Evolutionary conservation across 176 grass and related monocot species (phyloP).

Genomic region (Eremochloa ophiuroides): DNA sequence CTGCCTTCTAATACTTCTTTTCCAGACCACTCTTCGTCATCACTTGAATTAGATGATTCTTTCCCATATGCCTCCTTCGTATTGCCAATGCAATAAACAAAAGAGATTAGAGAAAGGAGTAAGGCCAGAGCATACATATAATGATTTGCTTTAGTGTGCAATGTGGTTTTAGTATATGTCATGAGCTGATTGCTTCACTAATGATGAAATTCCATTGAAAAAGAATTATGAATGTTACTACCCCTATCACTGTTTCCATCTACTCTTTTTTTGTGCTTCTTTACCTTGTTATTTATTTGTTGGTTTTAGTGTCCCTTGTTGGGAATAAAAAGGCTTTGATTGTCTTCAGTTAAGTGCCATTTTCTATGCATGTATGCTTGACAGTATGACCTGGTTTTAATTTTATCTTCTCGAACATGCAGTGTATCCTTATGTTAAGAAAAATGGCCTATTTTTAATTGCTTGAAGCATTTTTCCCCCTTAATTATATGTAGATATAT

Average conservation of each 20-base stretch:
- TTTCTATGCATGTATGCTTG: neutral
- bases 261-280: neutral
- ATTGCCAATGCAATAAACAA: conserved; percentile 30
- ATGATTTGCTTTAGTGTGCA: neutral
- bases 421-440: neutral
- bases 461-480: neutral
- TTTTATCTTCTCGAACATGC: neutral
- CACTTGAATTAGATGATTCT: conserved; percentile 60
- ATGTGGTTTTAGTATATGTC: neutral
- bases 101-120: conserved; percentile 12
- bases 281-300: neutral
- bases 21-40: conserved; percentile 85
- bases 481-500: neutral
- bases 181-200: neutral
- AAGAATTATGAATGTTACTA: neutral
- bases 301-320: neutral
- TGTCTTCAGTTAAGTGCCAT: neutral
- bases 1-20: conserved; percentile 48
- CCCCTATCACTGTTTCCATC: neutral
- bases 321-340: neutral
- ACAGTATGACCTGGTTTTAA: neutral
- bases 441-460: neutral
- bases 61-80: conserved; percentile 74
- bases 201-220: neutral
- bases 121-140: conserved; percentile 2